Conservation (phyloP, 345 rosid genomes). For the Populus nigra region DNA sequence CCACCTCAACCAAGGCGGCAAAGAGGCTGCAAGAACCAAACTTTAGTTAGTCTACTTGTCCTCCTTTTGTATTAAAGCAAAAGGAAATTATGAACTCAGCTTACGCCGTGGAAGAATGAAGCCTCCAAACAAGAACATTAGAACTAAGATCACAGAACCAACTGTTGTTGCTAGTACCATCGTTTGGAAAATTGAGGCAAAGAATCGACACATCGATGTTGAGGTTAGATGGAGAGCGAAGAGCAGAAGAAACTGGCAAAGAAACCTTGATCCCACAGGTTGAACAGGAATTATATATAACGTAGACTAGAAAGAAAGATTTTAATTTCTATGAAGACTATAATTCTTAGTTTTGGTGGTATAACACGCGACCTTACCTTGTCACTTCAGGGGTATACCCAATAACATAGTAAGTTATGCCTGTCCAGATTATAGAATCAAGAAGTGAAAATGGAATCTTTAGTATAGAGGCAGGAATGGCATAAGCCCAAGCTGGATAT, state of each 20-base stretch:
- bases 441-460: conserved; percentile 42
- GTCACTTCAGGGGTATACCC: conserved; percentile 45
- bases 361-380: conserved; percentile 29
- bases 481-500: conserved; percentile 55
- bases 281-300: neutral
- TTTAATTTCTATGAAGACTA: neutral
- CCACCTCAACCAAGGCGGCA: neutral
- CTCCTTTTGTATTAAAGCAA: neutral
- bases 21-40: neutral
- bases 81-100: neutral
- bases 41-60: neutral
- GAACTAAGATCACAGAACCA: neutral
- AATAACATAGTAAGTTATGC: conserved; percentile 47
- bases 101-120: neutral
- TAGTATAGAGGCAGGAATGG: conserved; percentile 43
- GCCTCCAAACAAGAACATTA: neutral
- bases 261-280: neutral
- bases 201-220: neutral
- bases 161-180: neutral
- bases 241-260: neutral
- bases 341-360: no score
- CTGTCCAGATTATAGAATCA: conserved; percentile 42
- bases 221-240: neutral
- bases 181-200: neutral
- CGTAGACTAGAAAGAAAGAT: neutral